A percentile compares a stretch with the other conserved stretches of the same genome.
These are phyloP conservation scores for Fusarium sp. DNA, from an alignment of 2,329 filamentous ascomycete species.

Conservation along the genomic window DNA sequence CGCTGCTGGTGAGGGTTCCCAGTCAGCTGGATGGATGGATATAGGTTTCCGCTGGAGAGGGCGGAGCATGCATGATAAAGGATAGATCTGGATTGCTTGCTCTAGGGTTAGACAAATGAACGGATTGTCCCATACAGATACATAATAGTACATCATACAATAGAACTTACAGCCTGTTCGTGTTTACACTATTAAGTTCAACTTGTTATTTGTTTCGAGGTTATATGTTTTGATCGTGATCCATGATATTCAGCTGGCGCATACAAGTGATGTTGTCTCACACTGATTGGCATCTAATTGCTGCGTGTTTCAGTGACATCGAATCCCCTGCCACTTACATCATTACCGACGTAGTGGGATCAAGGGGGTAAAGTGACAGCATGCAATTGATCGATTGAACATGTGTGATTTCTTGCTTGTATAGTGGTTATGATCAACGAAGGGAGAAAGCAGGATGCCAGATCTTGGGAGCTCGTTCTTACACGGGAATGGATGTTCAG, in stretches of 20 bases:
- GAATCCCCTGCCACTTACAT: conserved; percentile 35
- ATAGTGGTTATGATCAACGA: no score
- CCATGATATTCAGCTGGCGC: not conserved
- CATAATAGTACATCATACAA: conserved; percentile 42
- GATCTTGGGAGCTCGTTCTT: not conserved
- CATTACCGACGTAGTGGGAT: conserved; percentile 16
- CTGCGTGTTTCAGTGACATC: conserved; percentile 30
- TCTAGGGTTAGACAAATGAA: conserved; percentile 50
- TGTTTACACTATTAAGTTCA: conserved; percentile 2
- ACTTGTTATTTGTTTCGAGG: not conserved
- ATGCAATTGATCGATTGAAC: not conserved
- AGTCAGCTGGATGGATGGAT: conserved; percentile 44
- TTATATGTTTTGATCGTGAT: not conserved
- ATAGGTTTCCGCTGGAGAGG: conserved; percentile 31
- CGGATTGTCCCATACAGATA: conserved; percentile 43
- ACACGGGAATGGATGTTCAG: conserved; percentile 10
- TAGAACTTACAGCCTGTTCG: conserved; percentile 32
- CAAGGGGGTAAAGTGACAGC: not conserved
- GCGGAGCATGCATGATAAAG: conserved; percentile 44
- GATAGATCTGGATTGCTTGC: conserved; percentile 47
- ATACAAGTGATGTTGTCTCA: not conserved
- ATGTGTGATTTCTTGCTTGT: not conserved
- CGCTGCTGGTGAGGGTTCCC: conserved; percentile 42
- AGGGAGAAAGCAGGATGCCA: conserved; percentile 6
- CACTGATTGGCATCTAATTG: not conserved